These are phyloP conservation scores for Orbilia javanica DNA, from an alignment of 2,329 filamentous ascomycete species.

Conservation along the genomic window DNA sequence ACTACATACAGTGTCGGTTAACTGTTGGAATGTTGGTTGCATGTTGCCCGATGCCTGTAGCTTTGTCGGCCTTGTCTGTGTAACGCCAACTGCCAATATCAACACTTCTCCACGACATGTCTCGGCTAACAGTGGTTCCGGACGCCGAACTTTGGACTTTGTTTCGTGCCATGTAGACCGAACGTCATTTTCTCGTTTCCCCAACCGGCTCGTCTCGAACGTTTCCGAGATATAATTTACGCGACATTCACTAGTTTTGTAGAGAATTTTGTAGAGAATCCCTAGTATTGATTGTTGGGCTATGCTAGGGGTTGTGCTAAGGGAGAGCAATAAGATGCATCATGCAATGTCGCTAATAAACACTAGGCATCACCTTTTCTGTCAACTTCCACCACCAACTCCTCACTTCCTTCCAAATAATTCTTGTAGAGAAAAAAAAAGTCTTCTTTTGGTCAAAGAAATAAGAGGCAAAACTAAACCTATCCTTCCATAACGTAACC, in stretches of 20 bases:
- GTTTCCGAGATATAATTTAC: too few relatives aligned
- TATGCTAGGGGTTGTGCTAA: slow-evolving; percentile 10
- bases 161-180: too few relatives aligned
- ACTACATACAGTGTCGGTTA: background rate
- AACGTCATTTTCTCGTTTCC: too few relatives aligned
- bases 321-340: slow-evolving; percentile 33
- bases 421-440: slow-evolving; percentile 10
- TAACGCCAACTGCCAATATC: slow-evolving; percentile 13
- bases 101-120: background rate
- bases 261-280: slow-evolving; percentile 18
- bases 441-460: slow-evolving; percentile 24
- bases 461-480: slow-evolving; percentile 24
- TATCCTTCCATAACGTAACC: slow-evolving; percentile 25
- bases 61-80: background rate
- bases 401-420: slow-evolving; percentile 2
- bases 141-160: background rate
- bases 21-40: slow-evolving; percentile 7
- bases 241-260: background rate
- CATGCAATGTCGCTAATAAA: slow-evolving; percentile 50
- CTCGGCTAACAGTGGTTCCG: background rate
- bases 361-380: slow-evolving; percentile 19
- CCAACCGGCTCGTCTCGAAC: too few relatives aligned
- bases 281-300: slow-evolving; percentile 29
- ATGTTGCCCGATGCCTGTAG: background rate
- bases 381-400: slow-evolving; percentile 1